Conservation (phyloP, 139 green algal species). For the Asterochloris sp. region DNA sequence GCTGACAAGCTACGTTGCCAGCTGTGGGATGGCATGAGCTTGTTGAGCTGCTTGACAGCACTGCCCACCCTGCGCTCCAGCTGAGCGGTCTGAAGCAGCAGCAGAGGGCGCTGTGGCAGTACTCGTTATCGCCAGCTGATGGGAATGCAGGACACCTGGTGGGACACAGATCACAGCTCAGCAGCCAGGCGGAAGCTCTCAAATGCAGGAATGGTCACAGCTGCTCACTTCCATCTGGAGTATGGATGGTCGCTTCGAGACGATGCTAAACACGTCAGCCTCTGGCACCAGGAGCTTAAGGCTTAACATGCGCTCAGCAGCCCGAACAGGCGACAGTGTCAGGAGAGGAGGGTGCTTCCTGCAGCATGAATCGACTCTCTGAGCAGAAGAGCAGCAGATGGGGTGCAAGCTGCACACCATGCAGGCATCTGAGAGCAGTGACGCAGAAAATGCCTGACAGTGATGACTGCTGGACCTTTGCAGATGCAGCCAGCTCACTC, state of each 20-base stretch:
- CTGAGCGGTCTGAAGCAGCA: constrained; percentile 4
- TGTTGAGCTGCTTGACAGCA: constrained; percentile 2
- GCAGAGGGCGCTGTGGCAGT: constrained; percentile 1
- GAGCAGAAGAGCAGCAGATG: not conserved
- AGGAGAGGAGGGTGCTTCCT: constrained; percentile 5
- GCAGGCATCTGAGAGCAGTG: no score
- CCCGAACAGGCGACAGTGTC: not conserved
- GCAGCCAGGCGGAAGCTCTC: not conserved
- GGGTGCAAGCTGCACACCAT: no score
- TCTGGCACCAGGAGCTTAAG: constrained; percentile 10
- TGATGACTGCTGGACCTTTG: no score
- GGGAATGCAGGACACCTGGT: not conserved
- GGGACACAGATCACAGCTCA: not conserved
- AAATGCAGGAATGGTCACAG: not conserved
- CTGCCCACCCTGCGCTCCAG: not conserved
- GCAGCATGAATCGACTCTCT: not conserved
- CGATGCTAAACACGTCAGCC: not conserved
- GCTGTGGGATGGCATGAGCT: not conserved
- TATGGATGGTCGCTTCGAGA: constrained; percentile 8
- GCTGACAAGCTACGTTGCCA: constrained; percentile 5
- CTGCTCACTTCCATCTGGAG: constrained; percentile 9
- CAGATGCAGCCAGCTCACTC: no score
- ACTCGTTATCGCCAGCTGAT: constrained; percentile 1
- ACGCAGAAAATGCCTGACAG: no score
- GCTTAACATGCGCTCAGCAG: constrained; percentile 1